A percentile compares a stretch with the other conserved stretches of the same genome.
Conservation (phyloP, 805 yeast species). For the Saccharomycopsis babjevae region DNA sequence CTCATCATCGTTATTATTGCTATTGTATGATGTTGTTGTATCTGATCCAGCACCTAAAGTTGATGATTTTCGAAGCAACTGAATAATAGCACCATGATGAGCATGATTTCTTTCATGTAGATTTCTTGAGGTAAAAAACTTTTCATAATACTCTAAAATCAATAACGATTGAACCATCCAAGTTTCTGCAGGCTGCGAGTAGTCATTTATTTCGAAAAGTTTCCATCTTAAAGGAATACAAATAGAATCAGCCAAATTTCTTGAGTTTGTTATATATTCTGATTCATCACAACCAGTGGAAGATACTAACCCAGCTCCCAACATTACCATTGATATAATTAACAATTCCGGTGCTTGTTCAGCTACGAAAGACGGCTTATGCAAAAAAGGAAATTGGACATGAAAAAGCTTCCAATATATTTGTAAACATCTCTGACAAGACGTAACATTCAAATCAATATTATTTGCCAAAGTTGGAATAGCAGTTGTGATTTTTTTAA, state of each 20-base stretch:
- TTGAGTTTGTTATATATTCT: conserved; percentile 2
- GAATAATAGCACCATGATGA: conserved; percentile 82
- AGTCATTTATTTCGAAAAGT: conserved; percentile 54
- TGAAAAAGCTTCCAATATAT: conserved; percentile 47
- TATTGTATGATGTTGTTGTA: conserved; percentile 17
- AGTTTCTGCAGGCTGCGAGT: conserved; percentile 64
- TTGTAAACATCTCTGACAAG: conserved; percentile 22
- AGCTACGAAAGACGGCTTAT: conserved; percentile 40
- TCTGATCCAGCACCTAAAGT: conserved; percentile 61
- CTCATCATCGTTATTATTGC: conserved; percentile 19
- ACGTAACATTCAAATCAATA: conserved; percentile 3
- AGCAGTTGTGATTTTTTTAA: not conserved
- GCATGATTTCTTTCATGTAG: conserved; percentile 76
- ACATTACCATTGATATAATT: conserved; percentile 43
- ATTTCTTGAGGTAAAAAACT: conserved; percentile 54
- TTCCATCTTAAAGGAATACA: conserved; percentile 51
- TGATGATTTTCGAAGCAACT: conserved; percentile 65
- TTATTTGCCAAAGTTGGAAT: conserved; percentile 4
- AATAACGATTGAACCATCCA: conserved; percentile 71
- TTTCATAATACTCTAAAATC: conserved; percentile 71
- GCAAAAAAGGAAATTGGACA: conserved; percentile 41
- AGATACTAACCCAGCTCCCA: conserved; percentile 37
- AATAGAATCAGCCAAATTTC: conserved; percentile 20
- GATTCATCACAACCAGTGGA: conserved; percentile 10
- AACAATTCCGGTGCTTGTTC: conserved; percentile 41